These are phyloP conservation scores for Pythium volutum DNA, from an alignment of 352 stramenopile genomes.

Conservation along the genomic window DNA sequence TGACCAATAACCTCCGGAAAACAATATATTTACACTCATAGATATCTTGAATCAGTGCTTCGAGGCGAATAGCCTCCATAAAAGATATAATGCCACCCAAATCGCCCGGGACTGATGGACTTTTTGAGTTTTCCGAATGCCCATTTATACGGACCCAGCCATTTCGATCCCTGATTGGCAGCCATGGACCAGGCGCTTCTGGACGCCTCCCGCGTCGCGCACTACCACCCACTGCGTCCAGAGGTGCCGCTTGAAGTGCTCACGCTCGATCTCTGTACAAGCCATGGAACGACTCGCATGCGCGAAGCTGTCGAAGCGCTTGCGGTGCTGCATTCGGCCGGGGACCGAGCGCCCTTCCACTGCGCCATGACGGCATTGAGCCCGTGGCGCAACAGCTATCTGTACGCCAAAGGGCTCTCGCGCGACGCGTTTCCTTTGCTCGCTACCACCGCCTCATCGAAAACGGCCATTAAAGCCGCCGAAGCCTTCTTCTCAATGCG, in stretches of 20 bases:
- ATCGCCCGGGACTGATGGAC: background rate
- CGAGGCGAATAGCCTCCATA: no score
- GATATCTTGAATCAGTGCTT: no score
- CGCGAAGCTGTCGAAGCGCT: slow-evolving; percentile 1
- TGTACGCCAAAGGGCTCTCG: slow-evolving; percentile 11
- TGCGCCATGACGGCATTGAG: slow-evolving; percentile 8
- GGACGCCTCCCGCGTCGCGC: slow-evolving; percentile 4
- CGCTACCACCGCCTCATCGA: background rate
- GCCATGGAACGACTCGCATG: background rate
- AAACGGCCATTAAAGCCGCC: background rate
- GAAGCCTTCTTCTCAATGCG: slow-evolving; percentile 4
- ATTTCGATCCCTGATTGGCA: no score
- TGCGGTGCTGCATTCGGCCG: background rate
- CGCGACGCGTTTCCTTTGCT: slow-evolving; percentile 7
- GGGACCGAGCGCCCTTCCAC: background rate
- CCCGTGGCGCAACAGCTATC: slow-evolving; percentile 13
- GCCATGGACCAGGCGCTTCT: no score
- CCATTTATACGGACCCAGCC: no score
- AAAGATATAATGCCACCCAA: no score
- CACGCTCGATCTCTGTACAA: background rate
- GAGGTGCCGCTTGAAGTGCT: slow-evolving; percentile 14
- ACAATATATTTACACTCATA: no score
- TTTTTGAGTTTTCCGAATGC: no score
- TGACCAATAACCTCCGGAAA: background rate
- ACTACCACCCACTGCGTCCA: slow-evolving; percentile 14